Evolutionary conservation across 768 basidiomycete species (phyloP).

Genomic region (Strobilomyces confusus): DNA sequence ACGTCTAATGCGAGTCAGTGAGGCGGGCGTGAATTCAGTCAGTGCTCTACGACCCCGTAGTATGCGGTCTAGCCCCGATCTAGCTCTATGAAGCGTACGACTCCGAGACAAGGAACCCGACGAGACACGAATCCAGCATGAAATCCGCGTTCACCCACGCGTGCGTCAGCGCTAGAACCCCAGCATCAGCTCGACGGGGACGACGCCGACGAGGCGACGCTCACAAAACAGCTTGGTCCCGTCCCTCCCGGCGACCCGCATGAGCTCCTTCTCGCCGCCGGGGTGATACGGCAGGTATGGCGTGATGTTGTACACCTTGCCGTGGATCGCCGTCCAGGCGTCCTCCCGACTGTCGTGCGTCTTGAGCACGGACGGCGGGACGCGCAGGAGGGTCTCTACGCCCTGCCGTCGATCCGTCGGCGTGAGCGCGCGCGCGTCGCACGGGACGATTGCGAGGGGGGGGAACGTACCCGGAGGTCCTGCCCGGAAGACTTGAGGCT

Average conservation of each 20-base stretch:
- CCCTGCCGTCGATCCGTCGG: constrained; percentile 55
- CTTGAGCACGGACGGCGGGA: constrained; percentile 75
- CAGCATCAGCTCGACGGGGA: constrained; percentile 1
- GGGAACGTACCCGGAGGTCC: constrained; percentile 64
- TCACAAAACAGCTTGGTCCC: constrained; percentile 92
- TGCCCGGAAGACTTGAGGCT: constrained; percentile 75
- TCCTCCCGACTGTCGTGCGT: constrained; percentile 80
- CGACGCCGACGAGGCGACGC: constrained; percentile 20
- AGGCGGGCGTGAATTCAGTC: background rate
- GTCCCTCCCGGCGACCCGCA: constrained; percentile 93
- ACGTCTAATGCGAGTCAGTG: background rate
- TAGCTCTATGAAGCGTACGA: constrained; percentile 37
- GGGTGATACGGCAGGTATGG: constrained; percentile 90
- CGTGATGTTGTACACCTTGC: constrained; percentile 96
- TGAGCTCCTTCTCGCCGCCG: constrained; percentile 89
- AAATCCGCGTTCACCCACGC: constrained; percentile 97
- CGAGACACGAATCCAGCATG: constrained; percentile 90
- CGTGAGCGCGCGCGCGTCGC: too few relatives aligned
- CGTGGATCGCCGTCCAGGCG: constrained; percentile 90
- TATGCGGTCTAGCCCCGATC: background rate
- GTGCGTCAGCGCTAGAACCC: constrained; percentile 71
- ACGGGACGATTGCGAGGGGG: too few relatives aligned
- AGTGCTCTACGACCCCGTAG: constrained; percentile 4
- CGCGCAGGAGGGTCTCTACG: constrained; percentile 59
- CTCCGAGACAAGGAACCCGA: constrained; percentile 85